Base-by-base conservation (phyloP, 2,329 filamentous ascomycete species). In the Alternaria consortialis region DNA sequence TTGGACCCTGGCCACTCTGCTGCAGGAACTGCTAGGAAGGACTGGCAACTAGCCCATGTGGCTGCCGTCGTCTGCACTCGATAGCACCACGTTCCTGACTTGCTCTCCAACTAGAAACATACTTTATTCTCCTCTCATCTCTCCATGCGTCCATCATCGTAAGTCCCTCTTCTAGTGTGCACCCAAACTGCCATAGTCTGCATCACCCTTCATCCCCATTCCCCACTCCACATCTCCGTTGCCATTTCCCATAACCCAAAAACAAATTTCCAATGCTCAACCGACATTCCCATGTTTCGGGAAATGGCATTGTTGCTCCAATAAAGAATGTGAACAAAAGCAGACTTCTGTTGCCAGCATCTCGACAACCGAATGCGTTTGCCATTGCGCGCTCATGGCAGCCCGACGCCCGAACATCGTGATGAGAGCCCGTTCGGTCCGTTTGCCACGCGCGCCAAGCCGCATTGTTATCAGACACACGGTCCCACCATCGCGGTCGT, bases 301-400 rank as follows among this genome's bases (percentile, higher is more conserved):
- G 20, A 27, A n/a, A 50, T 37, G 46, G 31, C 20, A 37, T 37
- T 36, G 46, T 25, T 36, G 23, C 20, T 20, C 31, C 7, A 15
- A 9, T 20, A 25, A 40, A 23, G 4, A 20, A 23, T 42, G 12
- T 48, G 7, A 48, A 34, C 20, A 42, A 12, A 40, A 40, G 17
- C 6, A 23, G 12, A 20, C 9, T 12, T n/a, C 2, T 0, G 17
- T 40, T 6, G 20, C 29, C 32, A 34, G 25, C 46, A 23, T 20
- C 9, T 12, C 15, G 15, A 34, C 46, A 11, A 11, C 31, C 31
- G 31, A 36, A 34, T 17, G 11, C 46, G 17, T 48, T 48, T 31
- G 46, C 46, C 17, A 25, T 36, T n/a, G n/a, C 31, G 46, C 46
- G 31, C 46, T 50, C 46, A 36, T 50, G 46, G 32, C 46, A 50